Evolutionary conservation across 1,284 basidiomycete genomes (phyloP).

Genomic region (Sanghuangporus weigelae): DNA sequence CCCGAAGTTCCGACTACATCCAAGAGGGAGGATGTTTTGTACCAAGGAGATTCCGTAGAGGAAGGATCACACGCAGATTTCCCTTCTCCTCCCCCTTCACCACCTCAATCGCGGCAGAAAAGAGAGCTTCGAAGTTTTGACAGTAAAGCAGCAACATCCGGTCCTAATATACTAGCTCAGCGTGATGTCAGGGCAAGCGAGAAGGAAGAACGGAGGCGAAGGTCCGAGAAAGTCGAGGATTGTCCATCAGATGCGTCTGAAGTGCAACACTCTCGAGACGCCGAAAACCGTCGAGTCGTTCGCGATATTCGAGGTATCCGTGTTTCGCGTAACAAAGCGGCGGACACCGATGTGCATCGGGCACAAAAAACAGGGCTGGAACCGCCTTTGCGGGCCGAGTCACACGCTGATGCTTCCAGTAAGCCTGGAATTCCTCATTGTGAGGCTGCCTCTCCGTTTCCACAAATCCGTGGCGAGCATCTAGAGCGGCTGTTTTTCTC

Average conservation of each 20-base stretch:
- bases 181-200: conserved; percentile 35
- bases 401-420: conserved; percentile 11
- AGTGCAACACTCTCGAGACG: conserved; percentile 3
- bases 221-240: conserved; percentile 55
- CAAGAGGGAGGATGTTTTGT: not conserved
- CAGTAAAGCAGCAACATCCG: conserved; percentile 40
- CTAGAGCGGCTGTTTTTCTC: conserved; percentile 80
- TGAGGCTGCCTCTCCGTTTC: conserved; percentile 57
- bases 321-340: not conserved
- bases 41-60: not conserved
- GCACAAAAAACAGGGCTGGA: not conserved
- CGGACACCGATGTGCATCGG: not conserved
- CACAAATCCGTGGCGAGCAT: conserved; percentile 69
- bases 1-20: not conserved
- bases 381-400: not conserved
- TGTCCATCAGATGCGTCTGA: conserved; percentile 44
- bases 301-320: not conserved
- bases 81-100: conserved; percentile 12
- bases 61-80: not conserved
- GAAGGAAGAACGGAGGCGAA: conserved; percentile 42
- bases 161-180: conserved; percentile 19
- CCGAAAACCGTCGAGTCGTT: not conserved
- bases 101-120: conserved; percentile 8
- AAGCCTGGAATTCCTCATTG: conserved; percentile 21
- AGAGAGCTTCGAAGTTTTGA: not conserved